Percentiles rank a stretch among this genome's conserved stretches.
Evolutionary conservation across 2,329 filamentous ascomycete species (phyloP).

Genomic region (Biscogniauxia mediterranea): DNA sequence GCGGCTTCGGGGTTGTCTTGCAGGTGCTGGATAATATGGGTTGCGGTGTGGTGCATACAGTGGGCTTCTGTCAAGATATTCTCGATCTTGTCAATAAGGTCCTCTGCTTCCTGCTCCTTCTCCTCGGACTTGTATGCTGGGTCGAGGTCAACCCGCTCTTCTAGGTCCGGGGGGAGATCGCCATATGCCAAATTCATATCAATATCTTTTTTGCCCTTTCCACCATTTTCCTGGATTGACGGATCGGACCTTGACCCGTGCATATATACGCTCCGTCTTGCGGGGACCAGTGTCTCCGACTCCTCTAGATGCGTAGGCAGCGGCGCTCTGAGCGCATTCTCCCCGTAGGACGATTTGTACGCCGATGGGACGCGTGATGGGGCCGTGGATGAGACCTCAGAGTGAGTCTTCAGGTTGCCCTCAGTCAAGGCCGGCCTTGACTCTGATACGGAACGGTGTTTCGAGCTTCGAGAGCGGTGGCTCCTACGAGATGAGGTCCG

Average conservation of each 20-base stretch:
- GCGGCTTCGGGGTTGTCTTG: conserved; percentile 81
- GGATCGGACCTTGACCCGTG: conserved; percentile 42
- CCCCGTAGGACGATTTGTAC: conserved; percentile 41
- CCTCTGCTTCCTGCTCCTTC: conserved; percentile 46
- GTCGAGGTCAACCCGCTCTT: conserved; percentile 35
- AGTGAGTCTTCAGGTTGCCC: conserved; percentile 51
- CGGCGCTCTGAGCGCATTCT: conserved; percentile 45
- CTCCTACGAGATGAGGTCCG: conserved; percentile 44
- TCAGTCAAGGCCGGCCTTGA: conserved; percentile 46
- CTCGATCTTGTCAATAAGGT: conserved; percentile 73
- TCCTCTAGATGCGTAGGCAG: conserved; percentile 18
- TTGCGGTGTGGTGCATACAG: conserved; percentile 82
- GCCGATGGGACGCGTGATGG: conserved; percentile 42
- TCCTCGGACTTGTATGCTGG: conserved; percentile 55
- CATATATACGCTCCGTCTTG: conserved; percentile 15
- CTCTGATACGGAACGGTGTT: conserved; percentile 32
- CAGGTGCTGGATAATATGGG: conserved; percentile 75
- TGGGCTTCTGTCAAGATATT: conserved; percentile 80
- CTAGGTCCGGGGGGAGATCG: conserved; percentile 69
- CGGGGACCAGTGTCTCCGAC: conserved; percentile 9
- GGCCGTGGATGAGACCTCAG: conserved; percentile 49
- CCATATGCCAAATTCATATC: conserved; percentile 95
- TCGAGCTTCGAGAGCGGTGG: conserved; percentile 37
- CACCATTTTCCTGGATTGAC: conserved; percentile 28
- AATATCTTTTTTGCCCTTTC: conserved; percentile 46